Percentiles rank a stretch among this genome's conserved stretches.
Conservation (phyloP, 2,329 filamentous ascomycete species). For the Alternaria dauci region DNA sequence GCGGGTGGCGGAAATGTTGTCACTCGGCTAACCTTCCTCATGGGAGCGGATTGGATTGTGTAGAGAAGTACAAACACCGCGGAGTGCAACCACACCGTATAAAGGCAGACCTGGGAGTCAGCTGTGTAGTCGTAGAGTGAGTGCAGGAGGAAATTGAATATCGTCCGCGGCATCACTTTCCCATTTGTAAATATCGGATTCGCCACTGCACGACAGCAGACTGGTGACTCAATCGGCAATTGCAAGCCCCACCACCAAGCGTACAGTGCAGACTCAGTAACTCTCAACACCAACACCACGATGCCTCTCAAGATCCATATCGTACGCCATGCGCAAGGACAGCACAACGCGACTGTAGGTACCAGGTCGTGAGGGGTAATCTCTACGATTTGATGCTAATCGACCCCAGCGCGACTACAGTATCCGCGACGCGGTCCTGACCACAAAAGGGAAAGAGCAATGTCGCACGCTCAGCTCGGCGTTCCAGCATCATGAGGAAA, state of each 20-base stretch:
- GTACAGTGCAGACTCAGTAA: conserved; percentile 11
- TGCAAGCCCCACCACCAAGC: conserved; percentile 16
- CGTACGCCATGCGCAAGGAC: conserved; percentile 76
- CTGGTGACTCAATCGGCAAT: conserved; percentile 17
- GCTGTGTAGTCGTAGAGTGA: background rate
- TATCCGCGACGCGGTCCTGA: conserved; percentile 81
- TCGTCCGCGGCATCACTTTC: background rate
- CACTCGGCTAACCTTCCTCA: conserved; percentile 8
- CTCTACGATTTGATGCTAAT: background rate
- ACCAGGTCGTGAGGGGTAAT: background rate
- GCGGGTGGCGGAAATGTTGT: background rate
- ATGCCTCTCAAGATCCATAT: conserved; percentile 53
- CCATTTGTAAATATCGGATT: background rate
- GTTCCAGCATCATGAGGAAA: conserved; percentile 67
- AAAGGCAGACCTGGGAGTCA: background rate
- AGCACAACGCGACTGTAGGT: conserved; percentile 69
- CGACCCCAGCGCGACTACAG: conserved; percentile 68
- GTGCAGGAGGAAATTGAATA: background rate
- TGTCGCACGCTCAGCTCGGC: conserved; percentile 68
- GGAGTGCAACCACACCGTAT: background rate
- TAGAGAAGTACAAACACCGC: background rate
- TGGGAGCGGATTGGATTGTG: background rate
- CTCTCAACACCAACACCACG: conserved; percentile 14
- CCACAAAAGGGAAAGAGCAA: conserved; percentile 77
- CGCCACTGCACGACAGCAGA: conserved; percentile 1